Base-by-base conservation (phyloP, 768 basidiomycete species). In the Agrocybe pediades region DNA sequence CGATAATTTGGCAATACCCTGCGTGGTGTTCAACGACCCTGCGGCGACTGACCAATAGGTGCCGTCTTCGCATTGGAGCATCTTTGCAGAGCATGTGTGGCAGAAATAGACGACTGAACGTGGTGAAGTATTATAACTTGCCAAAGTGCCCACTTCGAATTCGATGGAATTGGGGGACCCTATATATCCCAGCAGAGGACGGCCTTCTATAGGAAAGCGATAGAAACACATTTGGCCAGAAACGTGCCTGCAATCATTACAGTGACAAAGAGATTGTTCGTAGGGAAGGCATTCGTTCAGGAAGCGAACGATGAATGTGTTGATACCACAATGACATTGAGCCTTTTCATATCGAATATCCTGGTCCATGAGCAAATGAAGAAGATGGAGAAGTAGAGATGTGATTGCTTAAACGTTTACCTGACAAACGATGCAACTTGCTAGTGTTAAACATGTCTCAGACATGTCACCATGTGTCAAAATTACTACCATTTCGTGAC, bases 261-360 rank as follows among this genome's bases (percentile, higher is more conserved):
- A 71, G 51, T 71, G 68, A 52, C 70, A 71, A 25, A 65, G 46
- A 20, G 59, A 55, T 43, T 27, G 41, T 53, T 13, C 55, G 51
- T 24, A 63, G 50, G 17, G 68, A 63, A 44, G 63, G 62, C 1
- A 54, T 7, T 54, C 27, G 3, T 60, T 62, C 9, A 46, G 47
- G 50, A 71, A 64, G 1, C 53, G 52, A 17, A 68, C 63, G 11
- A 58, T 53, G 50, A 69, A 69, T 2, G 57, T 53, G 43, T 64
- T 68, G n/a, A 60, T 50, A 25, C 61, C 62, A 42, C 69, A 70
- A 39, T 66, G 64, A 51, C 69, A 68, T n/a, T 56, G 55, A 2
- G 56, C 63, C 20, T 65, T 61, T 9, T 62, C 54, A 53, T 59
- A 61, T 33, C n/a, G n/a, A n/a, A n/a, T n/a, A n/a, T n/a, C n/a